These are phyloP conservation scores for Cercospora sojina DNA, from an alignment of 2,329 filamentous ascomycete genomes.

Conservation along the genomic window DNA sequence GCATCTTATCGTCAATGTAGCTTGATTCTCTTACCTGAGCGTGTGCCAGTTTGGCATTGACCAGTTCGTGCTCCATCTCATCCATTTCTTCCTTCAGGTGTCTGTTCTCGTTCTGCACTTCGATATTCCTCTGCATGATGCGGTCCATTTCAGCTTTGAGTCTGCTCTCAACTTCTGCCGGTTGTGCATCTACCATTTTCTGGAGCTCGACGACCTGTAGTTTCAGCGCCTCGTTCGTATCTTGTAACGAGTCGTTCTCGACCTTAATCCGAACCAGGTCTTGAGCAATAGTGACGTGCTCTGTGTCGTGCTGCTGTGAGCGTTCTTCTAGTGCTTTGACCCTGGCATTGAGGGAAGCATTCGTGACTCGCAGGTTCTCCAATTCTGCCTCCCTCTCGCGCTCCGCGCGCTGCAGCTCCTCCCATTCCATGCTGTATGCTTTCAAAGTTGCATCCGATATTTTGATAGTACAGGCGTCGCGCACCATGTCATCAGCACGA, in stretches of 20 bases:
- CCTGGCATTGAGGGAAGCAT: constrained; percentile 66
- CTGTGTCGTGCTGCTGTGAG: constrained; percentile 81
- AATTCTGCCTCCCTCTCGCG: constrained; percentile 81
- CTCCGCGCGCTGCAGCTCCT: constrained; percentile 80
- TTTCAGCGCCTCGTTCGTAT: constrained; percentile 84
- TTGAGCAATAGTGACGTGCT: constrained; percentile 87
- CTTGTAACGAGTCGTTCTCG: constrained; percentile 83
- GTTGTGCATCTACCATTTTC: constrained; percentile 84
- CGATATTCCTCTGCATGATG: constrained; percentile 86
- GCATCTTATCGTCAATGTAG: neutral
- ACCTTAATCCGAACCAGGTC: constrained; percentile 91
- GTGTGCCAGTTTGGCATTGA: constrained; percentile 90
- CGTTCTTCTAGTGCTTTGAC: constrained; percentile 86
- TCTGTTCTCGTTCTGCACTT: constrained; percentile 91
- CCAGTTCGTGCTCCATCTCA: constrained; percentile 88
- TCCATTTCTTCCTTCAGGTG: constrained; percentile 83
- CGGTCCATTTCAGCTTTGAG: constrained; percentile 84
- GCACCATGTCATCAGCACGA: constrained; percentile 86
- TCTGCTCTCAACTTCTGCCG: constrained; percentile 74
- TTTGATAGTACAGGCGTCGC: constrained; percentile 85
- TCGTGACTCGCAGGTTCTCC: constrained; percentile 66
- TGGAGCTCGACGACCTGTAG: constrained; percentile 83
- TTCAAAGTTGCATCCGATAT: constrained; percentile 81
- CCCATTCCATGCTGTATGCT: constrained; percentile 82
- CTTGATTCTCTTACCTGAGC: constrained; percentile 72